Conservation (phyloP, 106 monocot genomes). For the Xerophyta viscosa region DNA sequence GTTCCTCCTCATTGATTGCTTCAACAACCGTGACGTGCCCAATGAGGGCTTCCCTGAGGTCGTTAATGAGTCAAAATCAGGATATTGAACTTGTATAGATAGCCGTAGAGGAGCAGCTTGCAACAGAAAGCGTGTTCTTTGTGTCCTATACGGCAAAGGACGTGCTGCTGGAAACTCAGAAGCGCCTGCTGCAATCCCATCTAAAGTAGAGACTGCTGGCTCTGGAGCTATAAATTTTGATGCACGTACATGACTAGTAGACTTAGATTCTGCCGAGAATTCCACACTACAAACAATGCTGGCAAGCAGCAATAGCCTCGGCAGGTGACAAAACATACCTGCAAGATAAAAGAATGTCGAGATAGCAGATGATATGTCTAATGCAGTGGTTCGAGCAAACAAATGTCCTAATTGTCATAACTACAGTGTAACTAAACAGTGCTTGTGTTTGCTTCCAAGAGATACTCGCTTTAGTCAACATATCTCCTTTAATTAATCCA, state of each 20-base stretch:
- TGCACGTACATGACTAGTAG: conserved; percentile 9
- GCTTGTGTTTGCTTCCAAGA: no score
- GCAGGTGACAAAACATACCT: conserved; percentile 18
- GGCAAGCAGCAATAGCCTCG: conserved; percentile 18
- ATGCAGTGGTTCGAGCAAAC: no score
- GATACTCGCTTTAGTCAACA: no score
- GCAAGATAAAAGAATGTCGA: conserved; percentile 18
- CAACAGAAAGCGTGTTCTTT: conserved; percentile 9
- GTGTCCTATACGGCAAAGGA: conserved; percentile 13
- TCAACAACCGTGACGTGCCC: conserved; percentile 14
- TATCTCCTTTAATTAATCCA: no score
- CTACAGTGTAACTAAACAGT: no score
- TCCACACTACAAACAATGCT: conserved; percentile 25
- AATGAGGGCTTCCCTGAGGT: conserved; percentile 13
- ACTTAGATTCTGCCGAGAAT: conserved; percentile 16
- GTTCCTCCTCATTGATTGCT: conserved; percentile 11
- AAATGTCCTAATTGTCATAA: no score
- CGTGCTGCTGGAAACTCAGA: conserved; percentile 8
- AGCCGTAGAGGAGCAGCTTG: neutral
- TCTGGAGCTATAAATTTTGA: conserved; percentile 10
- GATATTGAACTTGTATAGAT: conserved; percentile 2
- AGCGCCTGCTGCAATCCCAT: conserved; percentile 1
- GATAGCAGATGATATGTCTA: no score
- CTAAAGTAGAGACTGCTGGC: conserved; percentile 16
- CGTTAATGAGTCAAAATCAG: conserved; percentile 17